Conservation (phyloP, 495 filamentous ascomycete species). For the Hypomontagnella submonticulosa region DNA sequence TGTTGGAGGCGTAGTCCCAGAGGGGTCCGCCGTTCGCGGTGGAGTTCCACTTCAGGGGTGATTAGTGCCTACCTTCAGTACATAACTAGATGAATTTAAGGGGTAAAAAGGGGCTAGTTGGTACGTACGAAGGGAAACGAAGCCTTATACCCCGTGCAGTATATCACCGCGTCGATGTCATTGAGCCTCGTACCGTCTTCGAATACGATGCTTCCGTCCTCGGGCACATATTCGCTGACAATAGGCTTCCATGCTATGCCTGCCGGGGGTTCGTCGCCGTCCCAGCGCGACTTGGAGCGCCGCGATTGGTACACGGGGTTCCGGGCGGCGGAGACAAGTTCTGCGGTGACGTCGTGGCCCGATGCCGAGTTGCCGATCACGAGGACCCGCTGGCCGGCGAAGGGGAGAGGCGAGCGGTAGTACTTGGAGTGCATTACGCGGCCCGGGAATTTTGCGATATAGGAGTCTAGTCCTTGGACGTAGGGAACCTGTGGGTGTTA, state of each 20-base stretch:
- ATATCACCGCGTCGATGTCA: conserved; percentile 59
- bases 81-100: no score
- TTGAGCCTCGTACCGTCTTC: conserved; percentile 52
- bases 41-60: conserved; percentile 49
- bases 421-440: conserved; percentile 59
- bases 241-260: conserved; percentile 61
- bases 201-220: conserved; percentile 55
- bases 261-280: conserved; percentile 51
- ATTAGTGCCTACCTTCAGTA: no score
- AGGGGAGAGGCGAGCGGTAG: conserved; percentile 54
- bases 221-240: conserved; percentile 48
- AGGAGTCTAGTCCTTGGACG: conserved; percentile 56
- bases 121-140: conserved; percentile 56
- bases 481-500: conserved; percentile 49
- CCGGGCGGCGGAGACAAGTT: conserved; percentile 48
- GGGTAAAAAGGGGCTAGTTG: background rate
- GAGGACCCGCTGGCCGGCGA: conserved; percentile 51
- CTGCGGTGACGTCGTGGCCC: conserved; percentile 57
- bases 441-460: conserved; percentile 51
- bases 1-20: conserved; percentile 53
- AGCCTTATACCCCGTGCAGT: conserved; percentile 61
- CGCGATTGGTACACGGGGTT: conserved; percentile 59
- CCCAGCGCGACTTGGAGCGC: conserved; percentile 57
- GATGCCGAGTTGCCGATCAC: conserved; percentile 64
- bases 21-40: conserved; percentile 51